Evolutionary conservation across 2,329 filamentous ascomycete species (phyloP).

Genomic region (Exophiala sp.): DNA sequence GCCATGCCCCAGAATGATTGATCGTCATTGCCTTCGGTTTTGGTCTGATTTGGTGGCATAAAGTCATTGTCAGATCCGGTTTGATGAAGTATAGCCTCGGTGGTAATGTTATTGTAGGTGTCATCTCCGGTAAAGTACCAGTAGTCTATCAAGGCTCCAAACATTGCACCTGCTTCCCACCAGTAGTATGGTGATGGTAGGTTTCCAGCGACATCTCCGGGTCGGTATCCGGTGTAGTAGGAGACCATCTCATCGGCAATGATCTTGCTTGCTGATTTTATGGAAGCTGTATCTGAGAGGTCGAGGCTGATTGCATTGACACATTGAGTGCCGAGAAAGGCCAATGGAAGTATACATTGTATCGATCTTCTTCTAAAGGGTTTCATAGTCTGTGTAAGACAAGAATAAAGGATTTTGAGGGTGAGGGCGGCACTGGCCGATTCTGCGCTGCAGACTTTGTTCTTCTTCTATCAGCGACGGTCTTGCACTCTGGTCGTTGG

Average conservation of each 20-base stretch:
- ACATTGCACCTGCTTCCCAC: slow-evolving; percentile 74
- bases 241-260: slow-evolving; percentile 49
- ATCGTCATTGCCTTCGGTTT: slow-evolving; percentile 52
- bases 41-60: slow-evolving; percentile 61
- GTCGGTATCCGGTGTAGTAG: slow-evolving; percentile 49
- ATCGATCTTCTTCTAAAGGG: slow-evolving; percentile 19
- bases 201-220: slow-evolving; percentile 50
- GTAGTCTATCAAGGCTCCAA: slow-evolving; percentile 70
- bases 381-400: slow-evolving; percentile 13
- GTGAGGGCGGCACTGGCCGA: no score
- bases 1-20: slow-evolving; percentile 83
- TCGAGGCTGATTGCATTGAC: slow-evolving; percentile 24
- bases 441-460: no score
- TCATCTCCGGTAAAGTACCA: slow-evolving; percentile 78
- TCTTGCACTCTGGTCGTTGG: no score
- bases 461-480: no score
- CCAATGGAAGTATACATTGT: slow-evolving; percentile 7
- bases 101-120: slow-evolving; percentile 65
- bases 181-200: slow-evolving; percentile 54
- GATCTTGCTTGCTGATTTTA: slow-evolving; percentile 45
- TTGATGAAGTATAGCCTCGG: slow-evolving; percentile 69
- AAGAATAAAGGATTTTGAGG: no score
- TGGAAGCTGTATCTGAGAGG: slow-evolving; percentile 37
- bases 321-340: slow-evolving; percentile 18
- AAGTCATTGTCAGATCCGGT: slow-evolving; percentile 70